Evolutionary conservation across 805 yeast genomes (phyloP).

Genomic region (Candida sanyiensis): DNA sequence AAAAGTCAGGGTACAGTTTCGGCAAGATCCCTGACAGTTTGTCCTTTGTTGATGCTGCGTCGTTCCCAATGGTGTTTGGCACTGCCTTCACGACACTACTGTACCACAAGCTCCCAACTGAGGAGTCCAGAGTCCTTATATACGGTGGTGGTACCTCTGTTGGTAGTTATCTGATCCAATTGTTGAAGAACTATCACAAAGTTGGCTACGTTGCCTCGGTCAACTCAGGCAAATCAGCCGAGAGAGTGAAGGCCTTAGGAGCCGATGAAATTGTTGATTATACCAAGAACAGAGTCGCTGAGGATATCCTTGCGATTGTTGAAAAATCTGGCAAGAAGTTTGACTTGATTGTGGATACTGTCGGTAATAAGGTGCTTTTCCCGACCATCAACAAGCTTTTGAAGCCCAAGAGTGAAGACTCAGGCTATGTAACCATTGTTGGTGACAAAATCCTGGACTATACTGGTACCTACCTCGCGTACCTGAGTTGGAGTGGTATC

Average conservation of each 20-base stretch:
- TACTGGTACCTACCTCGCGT: slow-evolving; percentile 9
- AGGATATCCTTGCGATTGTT: slow-evolving; percentile 27
- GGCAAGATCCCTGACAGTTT: slow-evolving; percentile 38
- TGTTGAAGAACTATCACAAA: slow-evolving; percentile 43
- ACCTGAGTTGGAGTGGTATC: slow-evolving; percentile 7
- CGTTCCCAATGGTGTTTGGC: slow-evolving; percentile 57
- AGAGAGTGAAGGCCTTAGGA: slow-evolving; percentile 44
- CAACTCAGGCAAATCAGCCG: slow-evolving; percentile 45
- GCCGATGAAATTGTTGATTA: slow-evolving; percentile 59
- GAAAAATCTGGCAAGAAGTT: slow-evolving; percentile 37
- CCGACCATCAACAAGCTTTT: slow-evolving; percentile 37
- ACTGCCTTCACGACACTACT: slow-evolving; percentile 48
- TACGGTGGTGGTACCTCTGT: slow-evolving; percentile 74
- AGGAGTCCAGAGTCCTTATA: slow-evolving; percentile 47
- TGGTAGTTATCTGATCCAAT: slow-evolving; percentile 50
- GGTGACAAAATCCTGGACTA: slow-evolving; percentile 46
- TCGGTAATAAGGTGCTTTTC: slow-evolving; percentile 51
- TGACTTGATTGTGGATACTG: slow-evolving; percentile 60
- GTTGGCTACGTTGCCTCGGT: slow-evolving; percentile 51
- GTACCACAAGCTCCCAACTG: slow-evolving; percentile 32
- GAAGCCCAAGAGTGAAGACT: slow-evolving; percentile 40
- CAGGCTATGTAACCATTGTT: slow-evolving; percentile 45
- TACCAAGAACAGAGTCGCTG: slow-evolving; percentile 36
- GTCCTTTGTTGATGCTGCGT: slow-evolving; percentile 47
- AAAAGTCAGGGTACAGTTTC: slow-evolving; percentile 21